A percentile compares a stretch with the other conserved stretches of the same genome.
phyloP scores from a whole-genome alignment of 352 stramenopile species.

The Globisporangium solare region DNA sequence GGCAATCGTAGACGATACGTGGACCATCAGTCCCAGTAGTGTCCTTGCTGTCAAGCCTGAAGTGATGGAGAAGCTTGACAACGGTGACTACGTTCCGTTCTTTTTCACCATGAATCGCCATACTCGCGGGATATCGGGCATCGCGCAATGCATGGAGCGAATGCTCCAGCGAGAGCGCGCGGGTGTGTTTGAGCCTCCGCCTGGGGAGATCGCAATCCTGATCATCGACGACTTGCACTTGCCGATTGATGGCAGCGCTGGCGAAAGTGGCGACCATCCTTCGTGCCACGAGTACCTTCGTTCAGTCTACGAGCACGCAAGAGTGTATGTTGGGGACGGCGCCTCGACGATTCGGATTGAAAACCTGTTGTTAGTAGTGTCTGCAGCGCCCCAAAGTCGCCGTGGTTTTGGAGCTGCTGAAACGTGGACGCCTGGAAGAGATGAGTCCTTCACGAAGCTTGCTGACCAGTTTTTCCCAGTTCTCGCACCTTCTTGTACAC shows the following conservation, averaged over 20 bases:
- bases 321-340: constrained; percentile 18
- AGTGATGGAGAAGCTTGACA: constrained; percentile 26
- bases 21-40: constrained; percentile 14
- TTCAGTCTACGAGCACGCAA: constrained; percentile 26
- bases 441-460: constrained; percentile 9
- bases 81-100: constrained; percentile 38
- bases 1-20: neutral
- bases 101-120: constrained; percentile 34
- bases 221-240: constrained; percentile 58
- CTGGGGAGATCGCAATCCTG: constrained; percentile 44
- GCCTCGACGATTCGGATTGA: constrained; percentile 22
- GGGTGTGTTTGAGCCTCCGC: constrained; percentile 41
- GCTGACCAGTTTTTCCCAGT: constrained; percentile 29
- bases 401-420: too few relatives aligned
- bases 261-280: neutral
- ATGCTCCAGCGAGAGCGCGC: constrained; percentile 56
- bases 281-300: constrained; percentile 30
- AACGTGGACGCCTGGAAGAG: neutral
- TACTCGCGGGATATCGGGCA: constrained; percentile 14
- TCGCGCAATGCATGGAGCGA: constrained; percentile 38
- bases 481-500: constrained; percentile 15
- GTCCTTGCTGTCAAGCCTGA: constrained; percentile 4
- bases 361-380: constrained; percentile 32
- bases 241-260: constrained; percentile 2
- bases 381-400: constrained; percentile 7